Base-by-base conservation (phyloP, 805 yeast species). In the Lachancea mirantina region DNA sequence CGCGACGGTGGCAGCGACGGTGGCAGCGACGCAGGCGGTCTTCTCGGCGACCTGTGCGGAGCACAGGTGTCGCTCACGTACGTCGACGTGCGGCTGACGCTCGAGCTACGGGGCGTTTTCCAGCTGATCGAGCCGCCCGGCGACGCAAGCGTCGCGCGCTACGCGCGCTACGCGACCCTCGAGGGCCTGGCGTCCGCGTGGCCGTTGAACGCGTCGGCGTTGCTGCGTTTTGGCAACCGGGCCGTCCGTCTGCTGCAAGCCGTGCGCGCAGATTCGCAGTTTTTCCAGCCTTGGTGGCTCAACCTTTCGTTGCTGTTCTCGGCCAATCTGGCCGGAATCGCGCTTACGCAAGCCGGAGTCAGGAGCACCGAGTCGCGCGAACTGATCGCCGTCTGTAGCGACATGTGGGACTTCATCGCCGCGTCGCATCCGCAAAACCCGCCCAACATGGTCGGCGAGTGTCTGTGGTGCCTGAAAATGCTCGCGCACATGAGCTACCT, bases 401-500 rank as follows among this genome's bases (percentile, higher is more conserved):
- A 28, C 7, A 34, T 51, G 2, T 47, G 60, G 42, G 34, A 36
- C 25, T 8, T 38, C 50, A 11, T 59, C 43, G 38, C 55, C 50
- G 19, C 34, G 13, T 27, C 44, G 45, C 67, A 16, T 47, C 64
- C 55, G 8, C 39, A 30, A 16, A 45, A 49, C 20, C 62, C 65
- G 37, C 57, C 43, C 6, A 46, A 46, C 11, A 76, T 76, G 83
- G 70, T 68, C 8, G 61, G 65, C 26, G 82, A 76, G 47, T 72
- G 78, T 45, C 45, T 72, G n/a, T 76, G 82, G 83, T 74, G 71
- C 2, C 45, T 76, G 25, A 73, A 72, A 40, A 70, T 68, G 62
- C 55, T 73, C 38, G 74, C 72, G 45, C 72, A 68, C 38, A 64
- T 74, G 44, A 53, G 70, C 28, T 52, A 66, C n/a, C 51, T 70